Conservation (phyloP, 768 basidiomycete genomes). For the Trichaptum fuscoviolaceum region DNA sequence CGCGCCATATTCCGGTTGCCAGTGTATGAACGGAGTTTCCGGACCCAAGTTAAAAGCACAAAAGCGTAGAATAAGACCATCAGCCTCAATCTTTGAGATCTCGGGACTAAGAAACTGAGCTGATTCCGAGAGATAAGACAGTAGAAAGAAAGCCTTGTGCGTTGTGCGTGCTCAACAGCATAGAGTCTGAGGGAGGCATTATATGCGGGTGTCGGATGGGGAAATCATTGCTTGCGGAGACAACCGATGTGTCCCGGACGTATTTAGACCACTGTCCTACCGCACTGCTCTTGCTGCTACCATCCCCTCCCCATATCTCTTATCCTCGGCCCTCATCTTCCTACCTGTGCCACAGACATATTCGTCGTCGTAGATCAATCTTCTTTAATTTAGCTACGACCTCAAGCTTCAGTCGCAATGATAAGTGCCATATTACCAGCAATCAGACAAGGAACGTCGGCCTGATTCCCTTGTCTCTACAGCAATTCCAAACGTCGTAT, state of each 20-base stretch:
- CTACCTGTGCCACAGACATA: not conserved
- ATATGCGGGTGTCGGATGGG: constrained; percentile 4
- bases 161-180: not conserved
- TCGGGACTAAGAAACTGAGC: not conserved
- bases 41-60: not conserved
- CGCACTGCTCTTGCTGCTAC: not conserved
- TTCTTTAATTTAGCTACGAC: not conserved
- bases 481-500: constrained; percentile 90
- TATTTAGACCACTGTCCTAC: constrained; percentile 6
- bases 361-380: not conserved
- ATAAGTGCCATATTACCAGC: constrained; percentile 39
- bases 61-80: not conserved
- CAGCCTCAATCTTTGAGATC: not conserved
- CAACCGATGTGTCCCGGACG: constrained; percentile 6
- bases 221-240: constrained; percentile 1
- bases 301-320: constrained; percentile 15
- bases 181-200: not conserved
- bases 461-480: constrained; percentile 35
- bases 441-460: not conserved
- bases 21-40: not conserved
- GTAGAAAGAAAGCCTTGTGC: not conserved
- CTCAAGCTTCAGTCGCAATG: constrained; percentile 36
- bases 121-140: not conserved
- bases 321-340: constrained; percentile 8
- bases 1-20: not conserved